Conservation (phyloP, 2,329 filamentous ascomycete species). For the Aspergillus sp. region DNA sequence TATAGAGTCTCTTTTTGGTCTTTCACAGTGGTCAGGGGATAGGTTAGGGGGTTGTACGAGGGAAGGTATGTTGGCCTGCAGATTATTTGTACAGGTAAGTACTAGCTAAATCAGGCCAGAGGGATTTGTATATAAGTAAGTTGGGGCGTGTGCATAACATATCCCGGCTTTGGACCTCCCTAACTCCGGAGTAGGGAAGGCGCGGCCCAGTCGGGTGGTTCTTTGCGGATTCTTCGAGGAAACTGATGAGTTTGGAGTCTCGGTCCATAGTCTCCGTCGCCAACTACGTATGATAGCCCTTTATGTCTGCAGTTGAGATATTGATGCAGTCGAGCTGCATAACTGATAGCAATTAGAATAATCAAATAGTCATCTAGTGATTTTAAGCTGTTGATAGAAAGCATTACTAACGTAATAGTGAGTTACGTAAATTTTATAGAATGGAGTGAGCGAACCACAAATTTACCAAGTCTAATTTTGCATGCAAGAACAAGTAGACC, state of each 20-base stretch:
- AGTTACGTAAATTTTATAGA: slow-evolving; percentile 8
- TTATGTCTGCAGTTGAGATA: not conserved
- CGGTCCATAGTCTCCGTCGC: no score
- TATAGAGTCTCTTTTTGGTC: no score
- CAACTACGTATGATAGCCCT: not conserved
- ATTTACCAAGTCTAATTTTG: not conserved
- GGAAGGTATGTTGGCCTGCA: no score
- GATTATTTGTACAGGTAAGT: no score
- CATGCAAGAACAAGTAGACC: not conserved
- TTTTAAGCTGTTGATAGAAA: not conserved
- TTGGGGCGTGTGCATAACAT: not conserved
- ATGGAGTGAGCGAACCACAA: no score
- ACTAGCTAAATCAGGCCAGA: no score
- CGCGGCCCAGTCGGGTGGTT: not conserved
- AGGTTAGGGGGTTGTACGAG: no score
- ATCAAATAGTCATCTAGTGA: not conserved
- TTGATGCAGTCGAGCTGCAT: not conserved
- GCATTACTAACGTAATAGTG: slow-evolving; percentile 5
- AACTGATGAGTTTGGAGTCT: not conserved
- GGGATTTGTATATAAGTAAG: no score
- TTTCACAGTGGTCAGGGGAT: no score
- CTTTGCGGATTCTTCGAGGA: not conserved
- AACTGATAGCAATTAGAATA: not conserved
- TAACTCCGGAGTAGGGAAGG: not conserved
- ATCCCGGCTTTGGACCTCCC: not conserved